Base-by-base conservation (phyloP, 306 rosid species). In the Vigna unguiculata region DNA sequence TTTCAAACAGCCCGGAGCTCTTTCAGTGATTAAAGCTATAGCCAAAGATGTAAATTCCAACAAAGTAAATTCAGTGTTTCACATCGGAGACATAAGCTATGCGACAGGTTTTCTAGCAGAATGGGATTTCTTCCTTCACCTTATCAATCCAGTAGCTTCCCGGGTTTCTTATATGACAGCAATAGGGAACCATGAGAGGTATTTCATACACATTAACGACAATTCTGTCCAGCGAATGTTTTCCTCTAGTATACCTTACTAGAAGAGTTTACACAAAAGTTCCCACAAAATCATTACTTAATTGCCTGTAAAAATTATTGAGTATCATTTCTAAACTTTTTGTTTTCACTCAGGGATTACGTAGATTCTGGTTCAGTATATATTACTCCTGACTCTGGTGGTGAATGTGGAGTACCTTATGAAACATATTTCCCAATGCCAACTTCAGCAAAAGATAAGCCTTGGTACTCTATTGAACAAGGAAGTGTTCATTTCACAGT, bases 61-160 rank as follows among this genome's bases (percentile, higher is more conserved):
- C 22, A 32, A 32, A 0, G 2, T 60, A 16, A 60, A 32, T 32
- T 60, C 96, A 3, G 24, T 90, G 45, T 88, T 94, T 83, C 98
- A 94, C 84, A 91, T 94, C 69, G 97, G 98, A 83, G 97, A 94
- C 75, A 94, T 94, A 81, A 94, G 98, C 86, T 94, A 91, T 20
- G 96, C 97, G 49, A 90, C 96, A 19, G 97, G 97, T 9, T 94
- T 94, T 72, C 86, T 94, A 9, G 95, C 82, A 3, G 98, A 91
- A 80, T 91, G 98, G 98, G 97, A 94, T 77, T 90, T 80, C 81
- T 94, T 94, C 60, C 88, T 94, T 67, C 40, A 81, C 25, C 94
- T 82, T 20, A 90, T 94, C 71, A 71, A 5, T 11, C 96, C 93
- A 1, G 81, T 90, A 4, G 93, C 98, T 46, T 91, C 97, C 40